Percentiles rank a stretch among this genome's conserved stretches.
Conservation (phyloP, 805 yeast species). For the Saccharomycopsis babjevae region DNA sequence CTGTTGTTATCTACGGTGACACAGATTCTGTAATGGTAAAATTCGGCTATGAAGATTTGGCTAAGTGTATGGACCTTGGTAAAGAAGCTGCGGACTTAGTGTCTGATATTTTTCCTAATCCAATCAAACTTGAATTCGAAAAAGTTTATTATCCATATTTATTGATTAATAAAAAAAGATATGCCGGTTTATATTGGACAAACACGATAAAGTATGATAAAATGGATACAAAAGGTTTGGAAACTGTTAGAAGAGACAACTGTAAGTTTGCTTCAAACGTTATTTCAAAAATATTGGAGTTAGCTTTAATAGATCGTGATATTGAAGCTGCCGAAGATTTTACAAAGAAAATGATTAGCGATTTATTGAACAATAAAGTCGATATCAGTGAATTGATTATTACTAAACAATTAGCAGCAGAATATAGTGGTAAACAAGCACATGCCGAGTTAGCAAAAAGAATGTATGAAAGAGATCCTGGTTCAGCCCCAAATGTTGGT, state of each 20-base stretch:
- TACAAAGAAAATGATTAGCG: constrained; percentile 83
- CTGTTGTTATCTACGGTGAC: constrained; percentile 94
- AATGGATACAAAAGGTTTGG: constrained; percentile 97
- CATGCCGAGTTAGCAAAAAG: constrained; percentile 94
- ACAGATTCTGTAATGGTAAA: constrained; percentile 99
- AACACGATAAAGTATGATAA: constrained; percentile 85
- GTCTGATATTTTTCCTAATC: constrained; percentile 65
- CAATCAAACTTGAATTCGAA: constrained; percentile 92
- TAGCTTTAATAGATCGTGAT: constrained; percentile 78
- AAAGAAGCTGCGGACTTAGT: constrained; percentile 90
- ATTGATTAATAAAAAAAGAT: constrained; percentile 89
- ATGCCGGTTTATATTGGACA: constrained; percentile 97
- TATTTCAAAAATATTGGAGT: constrained; percentile 79
- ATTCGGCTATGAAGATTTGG: constrained; percentile 75
- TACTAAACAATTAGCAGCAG: constrained; percentile 85
- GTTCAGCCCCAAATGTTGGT: constrained; percentile 93
- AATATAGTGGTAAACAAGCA: constrained; percentile 93
- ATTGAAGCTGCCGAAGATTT: constrained; percentile 75
- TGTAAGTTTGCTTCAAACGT: constrained; percentile 92
- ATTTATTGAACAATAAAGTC: constrained; percentile 78
- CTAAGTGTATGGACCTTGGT: constrained; percentile 82
- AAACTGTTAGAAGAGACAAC: constrained; percentile 96
- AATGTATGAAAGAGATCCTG: constrained; percentile 93
- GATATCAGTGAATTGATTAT: constrained; percentile 91
- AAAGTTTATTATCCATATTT: constrained; percentile 93